A percentile compares a stretch with the other conserved stretches of the same genome.
Conservation (phyloP, 495 filamentous ascomycete species). For the Aspergillus indologenus region DNA sequence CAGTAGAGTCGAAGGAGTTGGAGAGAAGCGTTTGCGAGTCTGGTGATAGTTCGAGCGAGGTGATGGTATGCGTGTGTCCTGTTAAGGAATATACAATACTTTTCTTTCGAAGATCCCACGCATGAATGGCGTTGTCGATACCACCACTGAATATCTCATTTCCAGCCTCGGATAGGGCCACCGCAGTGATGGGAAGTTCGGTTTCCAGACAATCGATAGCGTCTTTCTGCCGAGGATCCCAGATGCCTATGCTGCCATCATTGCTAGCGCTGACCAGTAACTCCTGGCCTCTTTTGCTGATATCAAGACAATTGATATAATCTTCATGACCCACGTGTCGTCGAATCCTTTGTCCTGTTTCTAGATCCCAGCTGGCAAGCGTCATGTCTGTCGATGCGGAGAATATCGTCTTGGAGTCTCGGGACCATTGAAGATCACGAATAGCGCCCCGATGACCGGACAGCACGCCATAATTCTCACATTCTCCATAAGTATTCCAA, state of each 20-base stretch:
- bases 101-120: constrained; percentile 94
- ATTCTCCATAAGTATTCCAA: constrained; percentile 88
- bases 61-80: constrained; percentile 89
- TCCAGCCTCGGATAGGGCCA: constrained; percentile 85
- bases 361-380: constrained; percentile 91
- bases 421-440: constrained; percentile 93
- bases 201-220: constrained; percentile 86
- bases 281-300: constrained; percentile 85
- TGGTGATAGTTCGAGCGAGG: constrained; percentile 83
- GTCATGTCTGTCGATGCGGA: constrained; percentile 92
- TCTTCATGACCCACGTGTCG: constrained; percentile 92
- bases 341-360: constrained; percentile 81
- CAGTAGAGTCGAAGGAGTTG: constrained; percentile 89
- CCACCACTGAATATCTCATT: constrained; percentile 94
- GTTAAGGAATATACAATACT: constrained; percentile 79
- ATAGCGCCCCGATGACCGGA: constrained; percentile 87
- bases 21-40: constrained; percentile 89
- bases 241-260: constrained; percentile 91
- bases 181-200: constrained; percentile 87
- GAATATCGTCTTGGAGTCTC: constrained; percentile 85
- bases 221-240: constrained; percentile 92
- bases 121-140: constrained; percentile 96
- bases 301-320: constrained; percentile 84
- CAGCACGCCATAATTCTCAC: constrained; percentile 87
- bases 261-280: constrained; percentile 84